phyloP scores from a whole-genome alignment of 495 filamentous ascomycete genomes.

The Penicillium malachiteum region DNA sequence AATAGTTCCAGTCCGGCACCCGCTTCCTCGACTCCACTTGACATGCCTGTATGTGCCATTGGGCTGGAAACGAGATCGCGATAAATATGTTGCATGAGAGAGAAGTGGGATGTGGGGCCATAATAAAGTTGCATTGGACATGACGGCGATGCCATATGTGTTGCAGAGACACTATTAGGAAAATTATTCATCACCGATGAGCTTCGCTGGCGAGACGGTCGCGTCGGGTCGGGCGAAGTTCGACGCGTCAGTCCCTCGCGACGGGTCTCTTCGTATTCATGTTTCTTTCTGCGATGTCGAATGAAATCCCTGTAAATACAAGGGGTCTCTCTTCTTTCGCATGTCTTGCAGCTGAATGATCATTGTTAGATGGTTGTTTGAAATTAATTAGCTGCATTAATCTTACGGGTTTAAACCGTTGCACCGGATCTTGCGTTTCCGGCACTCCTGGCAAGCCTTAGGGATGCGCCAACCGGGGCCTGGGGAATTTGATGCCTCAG shows the following conservation, averaged over 20 bases:
- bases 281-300: constrained; percentile 40
- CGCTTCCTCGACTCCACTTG: constrained; percentile 42
- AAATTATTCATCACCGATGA: constrained; percentile 30
- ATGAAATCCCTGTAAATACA: constrained; percentile 43
- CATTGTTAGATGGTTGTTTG: neutral
- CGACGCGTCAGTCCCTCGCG: constrained; percentile 10
- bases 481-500: constrained; percentile 20
- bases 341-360: constrained; percentile 36
- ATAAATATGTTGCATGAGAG: constrained; percentile 47
- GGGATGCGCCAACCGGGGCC: constrained; percentile 38
- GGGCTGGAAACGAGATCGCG: constrained; percentile 35
- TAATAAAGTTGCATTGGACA: constrained; percentile 48
- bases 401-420: constrained; percentile 39
- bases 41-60: constrained; percentile 21
- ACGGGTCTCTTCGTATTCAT: constrained; percentile 14
- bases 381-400: neutral
- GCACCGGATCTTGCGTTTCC: constrained; percentile 46
- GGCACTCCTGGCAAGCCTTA: constrained; percentile 46
- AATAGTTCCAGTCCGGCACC: constrained; percentile 45
- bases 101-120: constrained; percentile 46
- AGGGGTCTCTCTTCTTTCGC: constrained; percentile 31
- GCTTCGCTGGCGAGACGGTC: constrained; percentile 16
- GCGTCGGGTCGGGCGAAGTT: constrained; percentile 17
- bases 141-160: constrained; percentile 45
- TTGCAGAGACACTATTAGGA: constrained; percentile 44